Evolutionary conservation across 306 rosid genomes (phyloP).

Genomic region (Begonia fuchsioides): DNA sequence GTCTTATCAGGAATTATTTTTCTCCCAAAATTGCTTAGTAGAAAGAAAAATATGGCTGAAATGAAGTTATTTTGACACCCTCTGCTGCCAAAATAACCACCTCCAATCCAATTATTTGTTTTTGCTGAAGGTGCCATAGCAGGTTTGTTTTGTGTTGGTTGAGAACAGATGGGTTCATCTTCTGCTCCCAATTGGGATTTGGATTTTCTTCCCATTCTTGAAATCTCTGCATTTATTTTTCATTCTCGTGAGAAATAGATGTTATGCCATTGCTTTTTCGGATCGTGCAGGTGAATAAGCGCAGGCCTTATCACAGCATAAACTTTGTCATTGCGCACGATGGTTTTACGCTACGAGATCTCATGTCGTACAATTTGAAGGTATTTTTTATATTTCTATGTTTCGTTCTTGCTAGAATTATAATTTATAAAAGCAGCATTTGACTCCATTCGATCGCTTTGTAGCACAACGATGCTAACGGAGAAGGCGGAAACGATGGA

Average conservation of each 20-base stretch:
- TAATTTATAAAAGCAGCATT: conserved; percentile 3
- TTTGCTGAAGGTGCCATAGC: no score
- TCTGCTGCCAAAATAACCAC: no score
- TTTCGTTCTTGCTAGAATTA: conserved; percentile 3
- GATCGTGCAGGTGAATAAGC: conserved; percentile 59
- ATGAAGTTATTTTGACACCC: no score
- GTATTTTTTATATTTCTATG: conserved; percentile 23
- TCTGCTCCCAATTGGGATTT: no score
- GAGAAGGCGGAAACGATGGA: conserved; percentile 94
- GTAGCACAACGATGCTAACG: conserved; percentile 91
- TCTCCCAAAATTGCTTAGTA: no score
- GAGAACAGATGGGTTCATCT: no score
- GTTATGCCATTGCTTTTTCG: conserved; percentile 5
- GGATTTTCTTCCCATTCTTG: no score
- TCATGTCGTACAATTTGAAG: conserved; percentile 88
- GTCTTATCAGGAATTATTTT: no score
- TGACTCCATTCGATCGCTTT: conserved; percentile 25
- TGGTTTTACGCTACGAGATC: conserved; percentile 76
- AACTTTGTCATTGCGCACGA: conserved; percentile 84
- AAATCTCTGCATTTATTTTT: neutral
- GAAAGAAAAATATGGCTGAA: no score
- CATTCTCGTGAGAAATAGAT: neutral
- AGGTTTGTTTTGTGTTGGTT: no score
- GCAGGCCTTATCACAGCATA: conserved; percentile 74
- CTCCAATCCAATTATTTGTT: no score